Base-by-base conservation (phyloP, 768 basidiomycete species). In the Rhodotorula babjevae region DNA sequence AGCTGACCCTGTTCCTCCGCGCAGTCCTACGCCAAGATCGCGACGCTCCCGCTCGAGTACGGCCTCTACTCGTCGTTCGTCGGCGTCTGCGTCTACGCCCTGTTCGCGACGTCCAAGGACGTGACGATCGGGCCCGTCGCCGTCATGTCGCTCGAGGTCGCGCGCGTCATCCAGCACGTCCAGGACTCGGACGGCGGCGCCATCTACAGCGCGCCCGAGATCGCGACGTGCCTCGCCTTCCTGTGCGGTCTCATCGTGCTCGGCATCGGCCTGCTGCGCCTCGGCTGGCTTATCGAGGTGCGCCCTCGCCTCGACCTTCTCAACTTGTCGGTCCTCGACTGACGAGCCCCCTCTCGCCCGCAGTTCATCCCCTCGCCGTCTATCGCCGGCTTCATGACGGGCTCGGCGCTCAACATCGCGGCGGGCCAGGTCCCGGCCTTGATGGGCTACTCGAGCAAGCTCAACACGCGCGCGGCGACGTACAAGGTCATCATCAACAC, bases 281-380 rank as follows among this genome's bases (percentile, higher is more conserved):
- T 97, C 10, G 96, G 96, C 0, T 96, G 94, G 92, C 82, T 98
- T 44, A 89, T 99, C 61, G 95, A 98, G 79, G 93, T 98, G 96
- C 81, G 92, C 93, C 31, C 64, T 65, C 25, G n/a, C 33, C n/a
- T 36, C 40, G 25, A 27, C 40, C 14, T 59, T 23, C 25, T 2
- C 25, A 40, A 10, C 1, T 40, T 6, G 1, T 4, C 0, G 14
- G 27, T 21, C 5, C 7, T 46, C 44, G 14, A 12, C 44, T 46
- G 8, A 46, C 44, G 44, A 5, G n/a, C 36, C 36, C 9, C 33
- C 42, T 25, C 81, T 88, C 91, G 12, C 25, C 44, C 86, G 95
- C 53, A 90, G 85, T 44, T 61, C n/a, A 88, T 99, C 89, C 90
- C 14, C 89, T 89, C 88, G 77, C 60, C 96, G 92, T 46, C 57